Evolutionary conservation across 768 basidiomycete genomes (phyloP), one percentile per base, ranked within the genome.

Genomic region (Boletus tomentosulus): DNA sequence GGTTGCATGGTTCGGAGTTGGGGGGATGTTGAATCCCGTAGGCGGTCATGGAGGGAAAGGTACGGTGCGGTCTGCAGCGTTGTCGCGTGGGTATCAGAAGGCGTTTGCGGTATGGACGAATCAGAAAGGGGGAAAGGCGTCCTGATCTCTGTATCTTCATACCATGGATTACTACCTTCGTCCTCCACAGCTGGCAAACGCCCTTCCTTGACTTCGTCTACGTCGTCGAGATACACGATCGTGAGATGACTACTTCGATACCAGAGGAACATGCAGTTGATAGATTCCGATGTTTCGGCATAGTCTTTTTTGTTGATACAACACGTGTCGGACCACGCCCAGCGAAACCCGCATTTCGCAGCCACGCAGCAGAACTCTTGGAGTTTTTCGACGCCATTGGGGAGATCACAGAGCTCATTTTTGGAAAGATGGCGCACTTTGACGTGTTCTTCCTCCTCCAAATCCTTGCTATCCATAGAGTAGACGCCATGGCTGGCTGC

Each of bases 261-360:
- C 66, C 67, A 67, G 3, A 56, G 42, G 39, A 67, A 67, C 66
- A 69, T 67, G 52, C 47, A 63, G 42, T 67, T 67, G 48, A 67
- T 62, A 25, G 67, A 67, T 49, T 67, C 67, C 3, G 66, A 62
- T 28, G 46, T 58, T 47, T 67, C 66, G 0, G 62, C 58, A 28
- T 56, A 62, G 33, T 60, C 55, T 46, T 46, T 46, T 30, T 69
- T 62, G 35, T 67, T 54, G 25, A 67, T 67, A 12, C 66, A 67
- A 43, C 66, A 67, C 9, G 68, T 69, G 30, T 67, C 66, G 3
- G 58, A 44, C 66, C 66, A 67, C 5, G 63, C 66, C 67, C 67
- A 67, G n/a, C 66, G 66, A 48, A 50, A 67, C 2, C 68, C 66
- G 27, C 63, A 69, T 42, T 61, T 67, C 1, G 66, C 68, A 6